A percentile compares a stretch with the other conserved stretches of the same genome.
Conservation (phyloP, 2,329 filamentous ascomycete genomes). For the Cylindrodendrum hubeiense region DNA sequence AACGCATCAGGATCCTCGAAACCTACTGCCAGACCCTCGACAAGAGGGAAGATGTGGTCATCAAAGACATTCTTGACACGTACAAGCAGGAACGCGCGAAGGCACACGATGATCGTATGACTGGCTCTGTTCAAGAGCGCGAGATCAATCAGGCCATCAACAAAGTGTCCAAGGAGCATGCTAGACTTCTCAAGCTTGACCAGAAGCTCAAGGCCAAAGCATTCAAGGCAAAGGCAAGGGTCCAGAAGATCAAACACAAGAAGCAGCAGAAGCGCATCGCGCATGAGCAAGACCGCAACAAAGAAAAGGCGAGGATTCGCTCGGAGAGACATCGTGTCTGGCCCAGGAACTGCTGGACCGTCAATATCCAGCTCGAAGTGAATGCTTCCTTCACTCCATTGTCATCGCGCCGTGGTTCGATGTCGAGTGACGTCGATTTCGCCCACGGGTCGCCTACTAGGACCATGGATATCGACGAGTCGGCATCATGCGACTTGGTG, state of each 20-base stretch:
- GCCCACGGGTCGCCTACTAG: slow-evolving; percentile 53
- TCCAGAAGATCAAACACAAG: slow-evolving; percentile 51
- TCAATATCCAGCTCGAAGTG: slow-evolving; percentile 65
- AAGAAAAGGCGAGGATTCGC: slow-evolving; percentile 59
- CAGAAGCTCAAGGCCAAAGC: slow-evolving; percentile 46
- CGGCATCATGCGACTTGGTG: slow-evolving; percentile 57
- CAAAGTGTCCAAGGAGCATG: slow-evolving; percentile 49
- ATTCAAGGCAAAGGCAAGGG: slow-evolving; percentile 48
- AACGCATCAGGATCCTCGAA: slow-evolving; percentile 57
- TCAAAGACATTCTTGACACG: slow-evolving; percentile 53
- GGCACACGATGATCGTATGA: slow-evolving; percentile 56
- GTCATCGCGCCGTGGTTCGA: slow-evolving; percentile 63
- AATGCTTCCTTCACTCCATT: slow-evolving; percentile 52
- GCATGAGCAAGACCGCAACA: slow-evolving; percentile 50
- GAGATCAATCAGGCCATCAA: slow-evolving; percentile 49
- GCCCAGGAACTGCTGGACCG: slow-evolving; percentile 62
- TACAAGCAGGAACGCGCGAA: slow-evolving; percentile 59
- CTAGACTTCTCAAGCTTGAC: slow-evolving; percentile 44
- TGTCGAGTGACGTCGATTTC: slow-evolving; percentile 66
- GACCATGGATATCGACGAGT: slow-evolving; percentile 32
- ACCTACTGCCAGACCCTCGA: slow-evolving; percentile 53
- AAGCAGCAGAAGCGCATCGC: slow-evolving; percentile 50
- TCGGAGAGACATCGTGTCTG: slow-evolving; percentile 60
- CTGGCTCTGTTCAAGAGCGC: slow-evolving; percentile 48
- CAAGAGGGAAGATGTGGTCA: slow-evolving; percentile 48